Conservation (phyloP, 495 filamentous ascomycete species). For the Talaromyces proteolyticus region DNA sequence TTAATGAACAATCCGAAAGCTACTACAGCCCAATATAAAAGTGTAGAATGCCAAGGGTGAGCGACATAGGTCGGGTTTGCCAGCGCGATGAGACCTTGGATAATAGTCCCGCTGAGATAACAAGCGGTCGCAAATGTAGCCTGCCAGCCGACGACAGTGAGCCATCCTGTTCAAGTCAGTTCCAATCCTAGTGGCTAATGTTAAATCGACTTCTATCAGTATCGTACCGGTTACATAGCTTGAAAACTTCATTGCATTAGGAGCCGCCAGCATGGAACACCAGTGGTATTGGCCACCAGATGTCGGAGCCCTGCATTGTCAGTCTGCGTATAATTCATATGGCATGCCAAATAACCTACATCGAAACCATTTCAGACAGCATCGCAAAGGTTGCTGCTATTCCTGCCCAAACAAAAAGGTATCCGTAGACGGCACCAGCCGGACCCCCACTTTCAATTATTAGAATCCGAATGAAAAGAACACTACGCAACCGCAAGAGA, state of each 20-base stretch:
- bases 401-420: slow-evolving; percentile 41
- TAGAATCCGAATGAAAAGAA: too few relatives aligned
- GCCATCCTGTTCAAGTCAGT: slow-evolving; percentile 3
- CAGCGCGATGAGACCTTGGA: slow-evolving; percentile 34
- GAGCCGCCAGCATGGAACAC: slow-evolving; percentile 44
- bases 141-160: slow-evolving; percentile 6
- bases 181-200: too few relatives aligned
- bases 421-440: slow-evolving; percentile 46
- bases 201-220: slow-evolving; percentile 24
- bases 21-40: slow-evolving; percentile 3
- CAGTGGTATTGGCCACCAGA: slow-evolving; percentile 50
- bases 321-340: background rate
- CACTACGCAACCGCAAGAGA: too few relatives aligned
- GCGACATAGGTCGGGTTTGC: slow-evolving; percentile 26
- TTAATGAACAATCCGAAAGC: slow-evolving; percentile 30
- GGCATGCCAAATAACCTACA: slow-evolving; percentile 16
- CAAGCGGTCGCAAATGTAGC: slow-evolving; percentile 21
- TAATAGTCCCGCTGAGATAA: slow-evolving; percentile 34
- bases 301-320: slow-evolving; percentile 34
- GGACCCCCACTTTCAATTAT: slow-evolving; percentile 36
- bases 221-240: slow-evolving; percentile 41
- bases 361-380: slow-evolving; percentile 37
- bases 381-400: slow-evolving; percentile 20
- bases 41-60: slow-evolving; percentile 3
- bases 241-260: slow-evolving; percentile 26